phyloP scores from a whole-genome alignment of 257 asterid species.

The Prunella vulgaris region DNA sequence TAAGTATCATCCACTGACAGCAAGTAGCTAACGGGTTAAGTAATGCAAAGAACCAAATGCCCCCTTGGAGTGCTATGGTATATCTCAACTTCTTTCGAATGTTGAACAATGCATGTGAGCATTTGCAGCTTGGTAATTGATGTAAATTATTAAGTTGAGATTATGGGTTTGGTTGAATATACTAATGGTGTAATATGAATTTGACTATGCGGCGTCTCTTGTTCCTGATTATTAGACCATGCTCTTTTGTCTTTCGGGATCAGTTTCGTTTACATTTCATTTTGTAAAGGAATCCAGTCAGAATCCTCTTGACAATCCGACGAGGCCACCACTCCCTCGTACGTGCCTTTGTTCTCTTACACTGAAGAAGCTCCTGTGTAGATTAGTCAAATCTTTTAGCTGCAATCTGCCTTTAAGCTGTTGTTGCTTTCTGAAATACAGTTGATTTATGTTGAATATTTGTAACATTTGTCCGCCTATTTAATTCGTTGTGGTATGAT shows the following conservation, averaged over 20 bases:
- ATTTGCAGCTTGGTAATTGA: background rate
- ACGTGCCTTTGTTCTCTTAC: background rate
- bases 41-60: background rate
- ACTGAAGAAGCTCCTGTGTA: background rate
- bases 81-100: background rate
- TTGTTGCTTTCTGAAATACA: background rate
- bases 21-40: background rate
- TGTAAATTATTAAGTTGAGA: slow-evolving; percentile 9
- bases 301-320: background rate
- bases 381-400: background rate
- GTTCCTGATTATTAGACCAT: background rate
- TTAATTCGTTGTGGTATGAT: background rate
- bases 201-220: background rate
- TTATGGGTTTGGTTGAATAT: background rate
- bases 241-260: background rate
- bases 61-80: slow-evolving; percentile 7
- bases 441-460: background rate
- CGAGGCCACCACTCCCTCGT: background rate
- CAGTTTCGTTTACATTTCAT: background rate
- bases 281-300: background rate
- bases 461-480: background rate
- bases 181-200: background rate
- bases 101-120: slow-evolving; percentile 8
- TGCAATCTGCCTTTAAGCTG: background rate
- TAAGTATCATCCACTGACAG: background rate